These are phyloP conservation scores for Arthrobotrys conoides DNA, from an alignment of 2,329 filamentous ascomycete species.

Conservation along the genomic window DNA sequence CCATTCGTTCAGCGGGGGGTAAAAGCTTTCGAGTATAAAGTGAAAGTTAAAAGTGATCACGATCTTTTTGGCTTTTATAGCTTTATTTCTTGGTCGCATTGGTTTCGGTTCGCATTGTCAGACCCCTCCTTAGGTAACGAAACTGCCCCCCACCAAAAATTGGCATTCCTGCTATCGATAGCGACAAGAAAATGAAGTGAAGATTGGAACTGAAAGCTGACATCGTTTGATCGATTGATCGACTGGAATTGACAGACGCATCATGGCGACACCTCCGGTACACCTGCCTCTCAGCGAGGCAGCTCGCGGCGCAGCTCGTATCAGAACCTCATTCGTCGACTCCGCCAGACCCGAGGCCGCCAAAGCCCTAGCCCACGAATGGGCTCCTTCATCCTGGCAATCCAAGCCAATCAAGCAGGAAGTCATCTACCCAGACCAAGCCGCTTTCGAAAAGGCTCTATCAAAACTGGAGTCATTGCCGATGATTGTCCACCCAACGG, in stretches of 20 bases:
- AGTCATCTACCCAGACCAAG: constrained; percentile 77
- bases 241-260: constrained; percentile 2
- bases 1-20: too few species aligned
- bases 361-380: constrained; percentile 61
- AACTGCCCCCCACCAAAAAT: neutral
- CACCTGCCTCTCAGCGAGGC: constrained; percentile 63
- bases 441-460: constrained; percentile 74
- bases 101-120: neutral
- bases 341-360: constrained; percentile 37
- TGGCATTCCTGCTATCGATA: constrained; percentile 5
- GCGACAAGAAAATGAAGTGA: neutral
- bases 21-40: neutral
- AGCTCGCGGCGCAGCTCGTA: constrained; percentile 61
- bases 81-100: constrained; percentile 5
- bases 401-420: constrained; percentile 84
- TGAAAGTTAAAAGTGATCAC: neutral
- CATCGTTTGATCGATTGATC: too few species aligned
- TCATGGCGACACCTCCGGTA: constrained; percentile 61
- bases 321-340: constrained; percentile 58
- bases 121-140: constrained; percentile 23
- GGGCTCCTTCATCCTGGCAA: constrained; percentile 75
- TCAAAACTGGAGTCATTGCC: constrained; percentile 78
- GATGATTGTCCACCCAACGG: constrained; percentile 82
- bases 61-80: neutral
- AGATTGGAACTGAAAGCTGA: neutral